These are phyloP conservation scores for Clathrus columnatus DNA, from an alignment of 768 basidiomycete genomes.

Conservation along the genomic window DNA sequence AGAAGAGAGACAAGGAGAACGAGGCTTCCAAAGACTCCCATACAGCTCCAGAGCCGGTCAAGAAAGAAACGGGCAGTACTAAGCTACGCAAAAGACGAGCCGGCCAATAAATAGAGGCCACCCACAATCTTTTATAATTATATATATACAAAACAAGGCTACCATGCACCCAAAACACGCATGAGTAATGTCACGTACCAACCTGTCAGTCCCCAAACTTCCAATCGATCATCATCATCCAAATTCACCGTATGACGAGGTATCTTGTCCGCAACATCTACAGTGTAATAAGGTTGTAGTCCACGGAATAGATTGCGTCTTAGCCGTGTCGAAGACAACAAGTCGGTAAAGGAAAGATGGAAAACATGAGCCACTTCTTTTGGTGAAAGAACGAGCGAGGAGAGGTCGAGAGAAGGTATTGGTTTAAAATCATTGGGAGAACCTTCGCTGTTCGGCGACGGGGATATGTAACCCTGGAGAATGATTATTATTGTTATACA, in stretches of 20 bases:
- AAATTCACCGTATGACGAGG: conserved; percentile 26
- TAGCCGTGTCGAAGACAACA: conserved; percentile 40
- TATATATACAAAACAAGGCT: conserved; percentile 30
- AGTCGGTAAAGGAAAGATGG: conserved; percentile 54
- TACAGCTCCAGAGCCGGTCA: background rate
- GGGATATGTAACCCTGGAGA: background rate
- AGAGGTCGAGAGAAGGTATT: conserved; percentile 52
- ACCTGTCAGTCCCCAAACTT: conserved; percentile 79
- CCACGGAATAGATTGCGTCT: conserved; percentile 49
- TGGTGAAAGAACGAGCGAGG: conserved; percentile 39
- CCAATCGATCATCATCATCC: conserved; percentile 40
- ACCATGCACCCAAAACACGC: conserved; percentile 42
- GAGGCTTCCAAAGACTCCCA: background rate
- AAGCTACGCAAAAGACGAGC: background rate
- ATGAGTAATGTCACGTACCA: conserved; percentile 69
- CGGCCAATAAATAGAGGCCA: background rate
- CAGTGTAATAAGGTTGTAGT: conserved; percentile 30
- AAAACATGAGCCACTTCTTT: conserved; percentile 63
- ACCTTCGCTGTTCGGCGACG: background rate
- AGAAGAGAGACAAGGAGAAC: conserved; percentile 1
- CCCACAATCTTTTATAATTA: conserved; percentile 13
- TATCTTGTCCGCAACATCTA: background rate
- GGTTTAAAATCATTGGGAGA: conserved; percentile 27
- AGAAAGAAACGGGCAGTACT: background rate
- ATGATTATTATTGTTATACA: conserved; percentile 12